Conservation (phyloP, 345 rosid species). For the Clarkia xantiana region DNA sequence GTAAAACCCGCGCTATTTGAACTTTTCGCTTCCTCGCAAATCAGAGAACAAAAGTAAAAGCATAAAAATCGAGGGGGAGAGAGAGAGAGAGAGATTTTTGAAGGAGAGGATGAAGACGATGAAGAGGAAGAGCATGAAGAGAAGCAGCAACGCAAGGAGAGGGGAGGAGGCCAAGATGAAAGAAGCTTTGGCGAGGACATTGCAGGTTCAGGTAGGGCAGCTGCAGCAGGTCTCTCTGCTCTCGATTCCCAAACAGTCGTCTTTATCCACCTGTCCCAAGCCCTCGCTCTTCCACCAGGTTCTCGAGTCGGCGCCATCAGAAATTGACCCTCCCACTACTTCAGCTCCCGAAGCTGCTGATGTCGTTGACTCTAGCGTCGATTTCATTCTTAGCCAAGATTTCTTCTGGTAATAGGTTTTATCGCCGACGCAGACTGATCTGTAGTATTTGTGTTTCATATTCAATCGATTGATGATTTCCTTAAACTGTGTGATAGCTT, state of each 20-base stretch:
- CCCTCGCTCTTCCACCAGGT: conserved; percentile 22
- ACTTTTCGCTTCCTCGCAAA: no score
- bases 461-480: no score
- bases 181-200: conserved; percentile 21
- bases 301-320: conserved; percentile 29
- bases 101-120: conserved; percentile 7
- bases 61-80: no score
- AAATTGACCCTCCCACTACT: conserved; percentile 8
- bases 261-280: conserved; percentile 12
- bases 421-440: neutral
- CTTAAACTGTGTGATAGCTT: neutral
- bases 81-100: neutral
- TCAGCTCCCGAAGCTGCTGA: conserved; percentile 17
- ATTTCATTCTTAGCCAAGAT: conserved; percentile 86
- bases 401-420: conserved; percentile 64
- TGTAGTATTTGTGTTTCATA: neutral
- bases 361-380: conserved; percentile 31
- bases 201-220: conserved; percentile 32
- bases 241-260: conserved; percentile 15
- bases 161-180: conserved; percentile 13
- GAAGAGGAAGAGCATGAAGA: conserved; percentile 23
- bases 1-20: no score
- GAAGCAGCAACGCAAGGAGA: conserved; percentile 22
- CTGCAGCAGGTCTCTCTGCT: conserved; percentile 10
- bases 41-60: neutral